Evolutionary conservation across 2,329 filamentous ascomycete genomes (phyloP), one percentile per base, ranked within the genome.

Genomic region (Rhynchosporium agropyri): DNA sequence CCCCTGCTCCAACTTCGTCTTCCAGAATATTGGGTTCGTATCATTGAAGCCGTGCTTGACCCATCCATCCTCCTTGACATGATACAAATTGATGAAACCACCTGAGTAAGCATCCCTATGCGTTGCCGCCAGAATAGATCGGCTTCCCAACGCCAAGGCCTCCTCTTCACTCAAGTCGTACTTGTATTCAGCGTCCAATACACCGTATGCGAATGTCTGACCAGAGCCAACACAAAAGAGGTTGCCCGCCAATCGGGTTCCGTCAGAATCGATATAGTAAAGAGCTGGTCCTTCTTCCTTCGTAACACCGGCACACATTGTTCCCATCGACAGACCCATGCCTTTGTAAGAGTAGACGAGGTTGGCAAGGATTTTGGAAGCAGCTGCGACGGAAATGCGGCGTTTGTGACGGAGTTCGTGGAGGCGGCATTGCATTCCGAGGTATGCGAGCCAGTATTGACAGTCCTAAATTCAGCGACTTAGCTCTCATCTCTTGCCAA

Each of bases 401-500:
- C 92, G 92, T 85, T 99, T 99, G 85, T 99, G 94, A 70, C 95
- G 92, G 74, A 99, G 93, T 83, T 99, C 95, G 83, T 99, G 94
- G 69, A 99, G 90, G 64, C 95, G 92, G 82, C 95, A 99, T 84
- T 99, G 93, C 89, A 98, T 97, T 74, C 94, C 95, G 69, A 99
- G 86, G 83, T 96, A 99, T 75, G 92, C 93, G 69, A 99, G 90
- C 95, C 95, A 99, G 85, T 97, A 98, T 87, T 98, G 95, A 80
- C 95, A 99, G 80, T 99, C 95, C 87, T 89, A 57, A 38, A 50
- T 42, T 62, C 42, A 66, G 61, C 46, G 48, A 33, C 65, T 48
- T n/a, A 56, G 38, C 29, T 50, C 33, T 12, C 9, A 4, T 12
- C 9, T 31, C 15, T 10, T 45, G 8, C n/a, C 42, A 9, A 2